Percentiles rank a stretch among this genome's conserved stretches.
These are phyloP conservation scores for Malania oleifera DNA, from an alignment of 164 flowering plant genomes.

Conservation along the genomic window DNA sequence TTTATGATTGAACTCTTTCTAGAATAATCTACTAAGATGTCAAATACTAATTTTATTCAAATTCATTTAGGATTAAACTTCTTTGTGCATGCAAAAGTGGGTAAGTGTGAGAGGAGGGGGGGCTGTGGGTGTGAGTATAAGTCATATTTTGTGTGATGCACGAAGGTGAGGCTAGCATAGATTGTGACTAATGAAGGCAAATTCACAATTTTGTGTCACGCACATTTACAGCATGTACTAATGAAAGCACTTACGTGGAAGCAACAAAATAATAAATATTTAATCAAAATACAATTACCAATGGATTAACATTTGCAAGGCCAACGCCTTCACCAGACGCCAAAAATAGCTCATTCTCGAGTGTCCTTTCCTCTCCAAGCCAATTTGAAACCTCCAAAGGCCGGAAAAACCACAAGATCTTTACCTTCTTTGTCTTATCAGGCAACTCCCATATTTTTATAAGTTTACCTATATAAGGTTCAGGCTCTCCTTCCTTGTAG, in stretches of 20 bases:
- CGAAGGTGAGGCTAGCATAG: too few species aligned
- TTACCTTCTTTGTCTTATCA: conserved; percentile 41
- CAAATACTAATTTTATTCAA: too few species aligned
- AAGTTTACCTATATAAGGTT: conserved; percentile 72
- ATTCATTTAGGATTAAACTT: too few species aligned
- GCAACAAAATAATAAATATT: not conserved
- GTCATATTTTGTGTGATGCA: too few species aligned
- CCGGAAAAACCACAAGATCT: conserved; percentile 76
- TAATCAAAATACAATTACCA: conserved; percentile 47
- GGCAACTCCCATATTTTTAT: conserved; percentile 63
- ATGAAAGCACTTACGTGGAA: not conserved
- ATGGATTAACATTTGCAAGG: conserved; percentile 54
- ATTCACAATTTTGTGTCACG: too few species aligned
- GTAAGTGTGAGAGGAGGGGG: too few species aligned
- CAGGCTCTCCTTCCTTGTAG: conserved; percentile 43
- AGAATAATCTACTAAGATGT: too few species aligned
- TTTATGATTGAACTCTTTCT: too few species aligned
- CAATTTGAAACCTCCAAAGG: conserved; percentile 49
- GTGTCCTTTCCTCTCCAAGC: conserved; percentile 26
- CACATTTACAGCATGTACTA: too few species aligned
- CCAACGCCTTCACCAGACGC: conserved; percentile 79
- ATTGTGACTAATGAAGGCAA: too few species aligned
- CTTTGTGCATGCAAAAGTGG: too few species aligned
- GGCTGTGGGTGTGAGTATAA: too few species aligned
- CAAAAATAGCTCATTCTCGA: conserved; percentile 65